Base-by-base conservation (phyloP, 2,329 filamentous ascomycete species). In the Biscogniauxia marginata region DNA sequence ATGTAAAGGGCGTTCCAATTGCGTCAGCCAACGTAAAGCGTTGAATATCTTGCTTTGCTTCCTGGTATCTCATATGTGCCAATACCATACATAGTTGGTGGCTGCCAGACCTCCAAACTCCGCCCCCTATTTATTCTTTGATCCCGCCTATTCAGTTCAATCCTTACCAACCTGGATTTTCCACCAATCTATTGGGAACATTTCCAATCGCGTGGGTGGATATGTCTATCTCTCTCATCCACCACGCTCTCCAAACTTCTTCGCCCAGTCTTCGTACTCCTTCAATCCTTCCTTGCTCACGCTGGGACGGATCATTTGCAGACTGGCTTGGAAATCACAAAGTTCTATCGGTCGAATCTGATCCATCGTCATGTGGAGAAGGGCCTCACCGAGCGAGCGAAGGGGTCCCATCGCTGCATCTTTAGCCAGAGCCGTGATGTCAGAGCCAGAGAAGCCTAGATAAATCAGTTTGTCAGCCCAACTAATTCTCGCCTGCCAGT, bases 391-490 rank as follows among this genome's bases (percentile, higher is more conserved):
- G 2, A 98, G 79, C 52, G 91, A 93, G 25, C 95, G 85, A 11
- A 99, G 78, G 0, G 95, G 95, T 0, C 95, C 93, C 95, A 99
- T 99, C 2, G 95, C 95, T 7, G 95, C 95, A 70, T 99, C 95
- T 74, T 99, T 99, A 7, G 95, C 95, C 7, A 99, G 79, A 1
- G 95, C 93, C 20, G 95, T 98, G 63, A 99, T 96, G 68, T 99
- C 95, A 1, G 92, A 96, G 46, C 95, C 95, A 7, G 92, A 97
- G 75, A 96, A 99, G n/a, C 92, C 93, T 97, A 54, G 11, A 39
- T 45, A 25, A 46, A 20, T 49, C 22, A 43, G n/a, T n/a, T n/a
- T n/a, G n/a, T n/a, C n/a, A n/a, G n/a, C n/a, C n/a, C n/a, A n/a
- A n/a, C n/a, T n/a, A n/a, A n/a, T n/a, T n/a, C n/a, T n/a, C n/a